Evolutionary conservation across 2,329 filamentous ascomycete species (phyloP).

Genomic region (Colletotrichum paranaense): DNA sequence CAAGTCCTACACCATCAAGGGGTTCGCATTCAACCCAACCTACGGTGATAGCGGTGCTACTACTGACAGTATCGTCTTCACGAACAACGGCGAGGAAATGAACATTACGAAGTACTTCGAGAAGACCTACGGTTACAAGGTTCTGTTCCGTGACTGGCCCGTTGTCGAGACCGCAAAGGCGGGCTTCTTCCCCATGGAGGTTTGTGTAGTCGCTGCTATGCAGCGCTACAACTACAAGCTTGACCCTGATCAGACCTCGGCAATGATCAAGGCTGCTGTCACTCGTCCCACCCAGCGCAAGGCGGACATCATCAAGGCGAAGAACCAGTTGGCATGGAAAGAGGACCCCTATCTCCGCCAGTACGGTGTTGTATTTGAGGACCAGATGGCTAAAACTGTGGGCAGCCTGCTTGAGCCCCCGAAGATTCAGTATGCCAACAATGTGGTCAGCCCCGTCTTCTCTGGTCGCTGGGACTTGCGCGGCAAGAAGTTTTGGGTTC

Average conservation of each 20-base stretch:
- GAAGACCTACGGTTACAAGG: constrained; percentile 62
- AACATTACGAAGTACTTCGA: constrained; percentile 66
- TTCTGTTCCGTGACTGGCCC: constrained; percentile 62
- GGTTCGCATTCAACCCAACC: constrained; percentile 59
- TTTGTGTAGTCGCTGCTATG: constrained; percentile 62
- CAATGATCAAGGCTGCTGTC: constrained; percentile 96
- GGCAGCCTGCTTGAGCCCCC: constrained; percentile 80
- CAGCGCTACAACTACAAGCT: constrained; percentile 75
- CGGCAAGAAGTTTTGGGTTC: constrained; percentile 78
- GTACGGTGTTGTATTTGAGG: constrained; percentile 79
- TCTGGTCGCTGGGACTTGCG: constrained; percentile 89
- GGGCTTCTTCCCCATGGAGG: constrained; percentile 71
- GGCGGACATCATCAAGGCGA: constrained; percentile 73
- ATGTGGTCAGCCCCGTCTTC: constrained; percentile 69
- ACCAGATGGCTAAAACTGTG: constrained; percentile 72
- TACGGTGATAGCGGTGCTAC: constrained; percentile 59
- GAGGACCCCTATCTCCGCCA: constrained; percentile 76
- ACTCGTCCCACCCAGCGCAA: constrained; percentile 78
- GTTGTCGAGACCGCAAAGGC: constrained; percentile 67
- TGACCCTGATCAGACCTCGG: constrained; percentile 72
- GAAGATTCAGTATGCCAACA: constrained; percentile 73
- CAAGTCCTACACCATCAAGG: constrained; percentile 64
- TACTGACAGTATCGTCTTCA: constrained; percentile 66
- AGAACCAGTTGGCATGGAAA: constrained; percentile 74
- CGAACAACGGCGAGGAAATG: constrained; percentile 48